These are phyloP conservation scores for Fusarium albosuccineum DNA, from an alignment of 2,329 filamentous ascomycete genomes.

Conservation along the genomic window DNA sequence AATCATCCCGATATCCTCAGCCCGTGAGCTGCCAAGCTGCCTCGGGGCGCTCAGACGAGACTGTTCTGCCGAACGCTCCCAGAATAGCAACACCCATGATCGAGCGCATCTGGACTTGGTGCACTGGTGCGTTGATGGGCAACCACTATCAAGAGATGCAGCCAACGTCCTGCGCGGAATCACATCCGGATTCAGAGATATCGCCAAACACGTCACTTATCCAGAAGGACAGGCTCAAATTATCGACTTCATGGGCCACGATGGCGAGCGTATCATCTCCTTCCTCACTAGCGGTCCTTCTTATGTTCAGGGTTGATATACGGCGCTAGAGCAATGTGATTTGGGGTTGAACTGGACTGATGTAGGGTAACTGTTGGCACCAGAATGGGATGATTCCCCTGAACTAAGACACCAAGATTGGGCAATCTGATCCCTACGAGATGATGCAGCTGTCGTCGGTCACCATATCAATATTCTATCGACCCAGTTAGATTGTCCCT, in stretches of 20 bases:
- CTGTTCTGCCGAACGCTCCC: constrained; percentile 1
- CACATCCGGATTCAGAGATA: constrained; percentile 42
- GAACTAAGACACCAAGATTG: neutral
- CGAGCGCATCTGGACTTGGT: constrained; percentile 28
- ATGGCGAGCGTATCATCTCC: constrained; percentile 44
- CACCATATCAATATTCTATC: constrained; percentile 9
- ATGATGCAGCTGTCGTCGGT: constrained; percentile 1
- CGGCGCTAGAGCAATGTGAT: constrained; percentile 2
- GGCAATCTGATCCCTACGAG: neutral
- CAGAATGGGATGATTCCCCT: constrained; percentile 1
- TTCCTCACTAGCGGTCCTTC: constrained; percentile 47
- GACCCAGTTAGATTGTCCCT: constrained; percentile 7
- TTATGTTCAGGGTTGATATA: constrained; percentile 5
- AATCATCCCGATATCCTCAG: constrained; percentile 58
- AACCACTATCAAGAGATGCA: constrained; percentile 43
- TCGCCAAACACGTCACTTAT: constrained; percentile 42
- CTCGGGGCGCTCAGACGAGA: constrained; percentile 56
- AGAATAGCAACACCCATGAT: constrained; percentile 1
- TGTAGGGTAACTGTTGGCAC: constrained; percentile 21
- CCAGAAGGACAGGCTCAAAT: constrained; percentile 38
- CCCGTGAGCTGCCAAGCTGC: constrained; percentile 51
- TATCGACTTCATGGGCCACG: constrained; percentile 46
- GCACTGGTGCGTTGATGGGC: constrained; percentile 46
- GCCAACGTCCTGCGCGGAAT: constrained; percentile 49
- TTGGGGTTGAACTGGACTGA: neutral